Evolutionary conservation across 768 basidiomycete genomes (phyloP).

Genomic region (Dentipellis fragilis): DNA sequence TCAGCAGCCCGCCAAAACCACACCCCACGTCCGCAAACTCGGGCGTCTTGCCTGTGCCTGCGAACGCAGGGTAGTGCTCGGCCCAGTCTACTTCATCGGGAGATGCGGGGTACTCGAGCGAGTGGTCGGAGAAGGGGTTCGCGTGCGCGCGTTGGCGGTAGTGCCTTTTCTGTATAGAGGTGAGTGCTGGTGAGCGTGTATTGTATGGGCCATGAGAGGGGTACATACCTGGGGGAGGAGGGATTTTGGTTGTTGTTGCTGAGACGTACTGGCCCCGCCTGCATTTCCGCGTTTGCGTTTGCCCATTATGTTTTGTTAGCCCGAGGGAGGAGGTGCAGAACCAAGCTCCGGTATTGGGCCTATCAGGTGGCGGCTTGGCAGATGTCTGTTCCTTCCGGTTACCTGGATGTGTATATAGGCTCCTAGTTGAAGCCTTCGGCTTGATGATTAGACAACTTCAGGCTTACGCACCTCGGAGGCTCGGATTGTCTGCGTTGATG

Average conservation of each 20-base stretch:
- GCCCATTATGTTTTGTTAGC: not conserved
- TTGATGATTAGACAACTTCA: too few species aligned
- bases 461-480: too few species aligned
- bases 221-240: constrained; percentile 23
- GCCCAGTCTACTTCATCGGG: constrained; percentile 77
- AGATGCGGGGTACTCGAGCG: constrained; percentile 75
- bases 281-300: not conserved
- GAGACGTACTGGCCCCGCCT: not conserved
- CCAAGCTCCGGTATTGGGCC: too few species aligned
- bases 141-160: constrained; percentile 80
- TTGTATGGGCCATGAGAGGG: constrained; percentile 5
- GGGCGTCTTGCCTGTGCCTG: constrained; percentile 49
- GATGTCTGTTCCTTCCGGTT: too few species aligned
- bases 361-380: too few species aligned
- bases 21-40: constrained; percentile 97
- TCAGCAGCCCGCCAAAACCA: constrained; percentile 91
- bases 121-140: constrained; percentile 83
- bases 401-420: too few species aligned
- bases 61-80: constrained; percentile 69
- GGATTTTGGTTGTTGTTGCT: constrained; percentile 1
- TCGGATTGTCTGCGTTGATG: too few species aligned
- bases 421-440: too few species aligned
- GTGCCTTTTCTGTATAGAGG: constrained; percentile 55
- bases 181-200: not conserved
- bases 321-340: too few species aligned